Evolutionary conservation across 208 protist species (phyloP), one percentile per base, ranked within the genome.

Genomic region (Trypanosomatidae sp.): DNA sequence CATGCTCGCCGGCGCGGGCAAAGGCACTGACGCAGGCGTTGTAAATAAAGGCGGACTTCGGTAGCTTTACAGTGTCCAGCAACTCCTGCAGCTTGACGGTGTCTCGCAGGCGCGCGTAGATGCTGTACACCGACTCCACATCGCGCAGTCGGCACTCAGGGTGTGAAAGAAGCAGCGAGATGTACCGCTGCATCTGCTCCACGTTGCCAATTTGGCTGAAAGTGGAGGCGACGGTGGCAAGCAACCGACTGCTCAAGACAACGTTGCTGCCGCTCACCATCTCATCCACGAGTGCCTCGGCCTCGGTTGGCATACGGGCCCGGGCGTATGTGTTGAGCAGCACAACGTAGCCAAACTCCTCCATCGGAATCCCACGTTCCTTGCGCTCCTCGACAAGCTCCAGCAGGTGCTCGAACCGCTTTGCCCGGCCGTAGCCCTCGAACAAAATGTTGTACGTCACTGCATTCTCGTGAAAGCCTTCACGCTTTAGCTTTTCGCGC

Each of bases 361-460:
- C 91, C 85, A 97, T 94, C 4, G 86, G 66, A 49, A 97, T 95
- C 39, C 84, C 73, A 49, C 86, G 89, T 30, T 67, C 73, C 62
- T 83, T 84, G 17, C 94, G 90, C 73, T 97, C 89, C 58, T 87
- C 73, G 41, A 96, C 76, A 8, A 97, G 73, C 71, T 96, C 91
- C 59, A 85, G 81, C 59, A 97, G 77, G 64, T 89, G 87, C 69
- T 97, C 92, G 68, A 88, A 96, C 8, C 92, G 85, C 69, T 94
- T 92, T 3, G 94, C 91, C 2, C 91, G 86, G 5, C 94, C 91
- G 79, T 96, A 97, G 47, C 94, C 94, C 19, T 96, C 91, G 70
- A 94, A 85, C 36, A 97, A 77, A 64, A 97, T 96, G 78, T 97
- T 97, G 77, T 90, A 97, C 2, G 94, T 97, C 10, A 95, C 86